A percentile compares a stretch with the other conserved stretches of the same genome.
phyloP scores from a whole-genome alignment of 2,329 filamentous ascomycete species.

The Pseudocercospora fuligena region DNA sequence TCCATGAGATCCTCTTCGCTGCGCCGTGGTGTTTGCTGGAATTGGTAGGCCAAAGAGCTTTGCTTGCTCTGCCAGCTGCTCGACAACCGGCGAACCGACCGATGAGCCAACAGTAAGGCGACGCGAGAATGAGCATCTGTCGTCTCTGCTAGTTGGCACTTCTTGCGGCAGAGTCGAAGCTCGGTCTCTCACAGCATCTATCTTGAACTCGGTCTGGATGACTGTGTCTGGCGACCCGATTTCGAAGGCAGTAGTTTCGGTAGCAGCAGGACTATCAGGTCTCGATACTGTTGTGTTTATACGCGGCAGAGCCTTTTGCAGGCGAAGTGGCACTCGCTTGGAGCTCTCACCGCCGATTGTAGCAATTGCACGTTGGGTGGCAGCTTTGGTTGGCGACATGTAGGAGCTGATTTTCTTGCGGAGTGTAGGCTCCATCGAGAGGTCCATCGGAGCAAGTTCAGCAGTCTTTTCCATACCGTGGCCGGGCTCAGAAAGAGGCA shows the following conservation, averaged over 20 bases:
- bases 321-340: slow-evolving; percentile 18
- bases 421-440: slow-evolving; percentile 13
- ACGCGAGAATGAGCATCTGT: background rate
- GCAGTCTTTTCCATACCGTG: background rate
- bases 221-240: slow-evolving; percentile 16
- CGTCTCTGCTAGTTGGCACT: background rate
- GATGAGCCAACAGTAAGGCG: slow-evolving; percentile 14
- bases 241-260: background rate
- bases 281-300: slow-evolving; percentile 14
- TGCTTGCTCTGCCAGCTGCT: slow-evolving; percentile 24
- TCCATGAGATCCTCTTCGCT: slow-evolving; percentile 29
- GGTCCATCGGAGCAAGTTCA: slow-evolving; percentile 4
- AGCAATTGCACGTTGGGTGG: slow-evolving; percentile 34
- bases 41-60: slow-evolving; percentile 26
- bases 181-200: background rate
- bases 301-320: slow-evolving; percentile 20
- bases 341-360: slow-evolving; percentile 29
- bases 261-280: background rate
- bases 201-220: slow-evolving; percentile 5
- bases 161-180: background rate
- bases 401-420: slow-evolving; percentile 39
- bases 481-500: background rate
- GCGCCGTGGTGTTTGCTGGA: slow-evolving; percentile 27
- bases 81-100: slow-evolving; percentile 13
- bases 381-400: slow-evolving; percentile 40